A percentile compares a stretch with the other conserved stretches of the same genome.
Conservation (phyloP, 257 asterid genomes). For the Coffea eugenioides region DNA sequence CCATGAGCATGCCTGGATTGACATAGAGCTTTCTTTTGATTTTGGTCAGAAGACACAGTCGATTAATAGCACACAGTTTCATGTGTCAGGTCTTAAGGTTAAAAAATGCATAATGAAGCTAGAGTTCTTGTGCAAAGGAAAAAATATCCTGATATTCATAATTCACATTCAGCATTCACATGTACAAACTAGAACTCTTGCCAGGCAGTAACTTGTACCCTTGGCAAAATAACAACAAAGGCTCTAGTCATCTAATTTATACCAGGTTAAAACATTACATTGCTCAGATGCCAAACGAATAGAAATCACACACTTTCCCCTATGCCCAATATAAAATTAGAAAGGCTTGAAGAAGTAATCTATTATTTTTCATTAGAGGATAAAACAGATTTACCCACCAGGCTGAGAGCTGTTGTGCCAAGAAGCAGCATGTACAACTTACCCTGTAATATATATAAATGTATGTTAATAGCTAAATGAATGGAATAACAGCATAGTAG, state of each 20-base stretch:
- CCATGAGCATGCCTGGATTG: not conserved
- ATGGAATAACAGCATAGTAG: constrained; percentile 6
- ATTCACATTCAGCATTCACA: not conserved
- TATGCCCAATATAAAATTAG: not conserved
- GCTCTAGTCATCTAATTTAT: not conserved
- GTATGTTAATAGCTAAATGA: constrained; percentile 23
- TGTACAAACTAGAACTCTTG: not conserved
- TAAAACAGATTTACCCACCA: constrained; percentile 44
- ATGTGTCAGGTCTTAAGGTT: not conserved
- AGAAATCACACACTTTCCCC: not conserved
- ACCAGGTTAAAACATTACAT: not conserved
- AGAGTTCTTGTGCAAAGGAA: not conserved
- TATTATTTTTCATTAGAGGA: constrained; percentile 11
- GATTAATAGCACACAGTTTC: not conserved
- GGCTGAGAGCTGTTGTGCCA: constrained; percentile 86
- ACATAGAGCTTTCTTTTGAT: not conserved
- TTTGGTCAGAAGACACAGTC: not conserved
- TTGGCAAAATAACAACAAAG: not conserved
- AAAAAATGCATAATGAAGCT: not conserved
- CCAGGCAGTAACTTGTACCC: not conserved
- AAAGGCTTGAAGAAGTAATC: constrained; percentile 8
- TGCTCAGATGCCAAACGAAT: not conserved
- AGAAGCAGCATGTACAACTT: constrained; percentile 74
- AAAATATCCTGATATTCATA: not conserved
- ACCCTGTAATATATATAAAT: constrained; percentile 47